Percentiles rank a stretch among this genome's conserved stretches.
These are phyloP conservation scores for Darksidea phi DNA, from an alignment of 495 filamentous ascomycete species.

Conservation along the genomic window DNA sequence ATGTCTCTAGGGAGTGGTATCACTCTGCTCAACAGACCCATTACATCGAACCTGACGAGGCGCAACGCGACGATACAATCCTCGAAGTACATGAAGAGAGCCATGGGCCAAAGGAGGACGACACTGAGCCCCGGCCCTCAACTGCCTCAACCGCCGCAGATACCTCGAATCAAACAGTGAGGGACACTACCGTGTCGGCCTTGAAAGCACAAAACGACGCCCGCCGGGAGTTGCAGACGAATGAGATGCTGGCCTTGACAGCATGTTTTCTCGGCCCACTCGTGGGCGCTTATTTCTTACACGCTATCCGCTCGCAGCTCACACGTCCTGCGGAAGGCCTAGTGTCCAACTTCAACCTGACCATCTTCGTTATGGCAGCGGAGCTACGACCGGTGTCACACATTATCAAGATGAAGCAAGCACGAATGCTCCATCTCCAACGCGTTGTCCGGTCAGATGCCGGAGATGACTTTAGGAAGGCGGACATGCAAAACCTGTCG, in stretches of 20 bases:
- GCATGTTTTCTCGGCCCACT: slow-evolving; percentile 79
- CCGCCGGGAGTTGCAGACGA: slow-evolving; percentile 15
- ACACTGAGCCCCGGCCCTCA: not conserved
- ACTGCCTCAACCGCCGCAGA: slow-evolving; percentile 17
- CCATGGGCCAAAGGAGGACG: slow-evolving; percentile 8
- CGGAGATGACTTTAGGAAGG: slow-evolving; percentile 43
- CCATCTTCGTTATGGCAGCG: slow-evolving; percentile 87
- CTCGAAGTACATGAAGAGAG: slow-evolving; percentile 49
- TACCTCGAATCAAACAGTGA: slow-evolving; percentile 39
- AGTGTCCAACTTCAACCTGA: slow-evolving; percentile 88
- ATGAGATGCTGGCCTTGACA: slow-evolving; percentile 66
- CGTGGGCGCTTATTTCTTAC: slow-evolving; percentile 74
- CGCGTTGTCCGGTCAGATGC: slow-evolving; percentile 60
- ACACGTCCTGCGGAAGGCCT: slow-evolving; percentile 80
- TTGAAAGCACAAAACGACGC: slow-evolving; percentile 22
- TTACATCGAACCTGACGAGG: slow-evolving; percentile 19
- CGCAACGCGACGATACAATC: slow-evolving; percentile 35
- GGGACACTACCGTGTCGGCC: not conserved
- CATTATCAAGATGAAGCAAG: slow-evolving; percentile 73
- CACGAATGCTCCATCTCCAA: slow-evolving; percentile 80
- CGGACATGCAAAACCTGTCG: slow-evolving; percentile 57
- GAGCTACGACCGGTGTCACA: slow-evolving; percentile 81
- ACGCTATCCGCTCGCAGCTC: slow-evolving; percentile 70
- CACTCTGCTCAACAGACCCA: slow-evolving; percentile 61
- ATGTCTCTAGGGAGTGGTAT: slow-evolving; percentile 74